Base-by-base conservation (phyloP, 2,329 filamentous ascomycete genomes). In the Beauveria varroae region DNA sequence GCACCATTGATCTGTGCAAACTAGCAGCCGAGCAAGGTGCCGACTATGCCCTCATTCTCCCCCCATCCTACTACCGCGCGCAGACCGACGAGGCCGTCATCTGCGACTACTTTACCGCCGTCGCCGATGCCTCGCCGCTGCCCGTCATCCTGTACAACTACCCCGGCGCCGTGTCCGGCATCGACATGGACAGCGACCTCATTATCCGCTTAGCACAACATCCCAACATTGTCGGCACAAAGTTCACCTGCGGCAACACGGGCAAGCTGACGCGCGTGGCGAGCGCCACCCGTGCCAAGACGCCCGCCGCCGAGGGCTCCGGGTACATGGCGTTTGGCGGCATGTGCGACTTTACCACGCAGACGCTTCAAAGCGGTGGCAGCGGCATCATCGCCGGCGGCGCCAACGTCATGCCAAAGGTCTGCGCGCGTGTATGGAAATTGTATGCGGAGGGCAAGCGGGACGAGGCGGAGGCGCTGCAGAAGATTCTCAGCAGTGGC, bases 131-230 rank as follows among this genome's bases (percentile, higher is more conserved):
- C 44, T 90, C 86, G 56, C 87, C 90, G 5, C 76, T 95, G 9
- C 90, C 90, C n/a, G 73, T 96, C 60, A 83, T 96, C 65, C 78
- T 96, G 53, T 96, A 96, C 83, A 96, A 96, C 79, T 96, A 95
- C 78, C 91, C 91, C 1, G 91, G 90, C 57, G 91, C 90, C 55
- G 91, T 95, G 6, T 83, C 90, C 6, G 91, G 91, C 56, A 89
- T 96, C 70, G 91, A 96, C 74, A 88, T 96, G 84, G 90, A 95
- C 79, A 93, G 89, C 62, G 91, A 96, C 72, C 81, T 93, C 63
- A 83, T 96, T 69, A 91, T 95, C 77, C 83, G 82, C 71, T 84
- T 96, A 43, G 89, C 88, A 50, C 77, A 86, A 71, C 91, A 96
- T 76, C 85, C 86, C 66, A 96, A 96, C 76, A 91, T 96, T 69